Evolutionary conservation across 2,329 filamentous ascomycete species (phyloP).

Genomic region (Ilyonectria robusta): DNA sequence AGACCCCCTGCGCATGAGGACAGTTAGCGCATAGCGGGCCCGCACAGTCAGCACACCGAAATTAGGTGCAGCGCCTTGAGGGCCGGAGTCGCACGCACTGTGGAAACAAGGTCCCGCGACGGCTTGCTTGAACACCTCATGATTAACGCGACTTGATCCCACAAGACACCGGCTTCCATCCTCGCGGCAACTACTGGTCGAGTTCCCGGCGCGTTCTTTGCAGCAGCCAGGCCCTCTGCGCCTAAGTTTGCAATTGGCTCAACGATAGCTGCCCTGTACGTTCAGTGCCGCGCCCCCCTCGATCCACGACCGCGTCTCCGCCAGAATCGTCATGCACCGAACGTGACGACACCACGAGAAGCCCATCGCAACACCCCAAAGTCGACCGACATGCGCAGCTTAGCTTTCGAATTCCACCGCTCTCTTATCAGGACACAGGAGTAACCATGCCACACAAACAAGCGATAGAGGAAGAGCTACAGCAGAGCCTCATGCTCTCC

Average conservation of each 20-base stretch:
- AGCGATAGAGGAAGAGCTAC: constrained; percentile 70
- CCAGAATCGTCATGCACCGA: constrained; percentile 43
- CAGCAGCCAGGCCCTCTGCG: constrained; percentile 3
- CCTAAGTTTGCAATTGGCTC: constrained; percentile 15
- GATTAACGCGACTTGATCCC: constrained; percentile 44
- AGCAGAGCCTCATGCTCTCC: constrained; percentile 68
- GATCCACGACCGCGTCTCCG: constrained; percentile 41
- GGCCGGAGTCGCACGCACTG: constrained; percentile 47
- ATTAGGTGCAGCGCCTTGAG: constrained; percentile 6
- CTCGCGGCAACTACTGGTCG: constrained; percentile 22
- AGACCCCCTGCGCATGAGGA: constrained; percentile 35
- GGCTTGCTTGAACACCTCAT: constrained; percentile 40
- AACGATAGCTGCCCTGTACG: constrained; percentile 12
- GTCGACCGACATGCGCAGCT: constrained; percentile 51
- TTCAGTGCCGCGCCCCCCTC: constrained; percentile 23
- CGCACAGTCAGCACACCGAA: constrained; percentile 28
- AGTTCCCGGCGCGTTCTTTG: constrained; percentile 30
- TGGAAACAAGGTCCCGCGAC: constrained; percentile 47
- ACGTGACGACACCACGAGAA: constrained; percentile 40
- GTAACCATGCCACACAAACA: constrained; percentile 65
- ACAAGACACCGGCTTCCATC: constrained; percentile 28
- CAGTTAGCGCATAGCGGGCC: constrained; percentile 9
- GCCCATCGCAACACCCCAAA: constrained; percentile 40
- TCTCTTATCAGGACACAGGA: constrained; percentile 44
- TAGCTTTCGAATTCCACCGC: constrained; percentile 29